These are phyloP conservation scores for Zasmidium citrigriseum DNA, from an alignment of 2,329 filamentous ascomycete genomes.

Conservation along the genomic window DNA sequence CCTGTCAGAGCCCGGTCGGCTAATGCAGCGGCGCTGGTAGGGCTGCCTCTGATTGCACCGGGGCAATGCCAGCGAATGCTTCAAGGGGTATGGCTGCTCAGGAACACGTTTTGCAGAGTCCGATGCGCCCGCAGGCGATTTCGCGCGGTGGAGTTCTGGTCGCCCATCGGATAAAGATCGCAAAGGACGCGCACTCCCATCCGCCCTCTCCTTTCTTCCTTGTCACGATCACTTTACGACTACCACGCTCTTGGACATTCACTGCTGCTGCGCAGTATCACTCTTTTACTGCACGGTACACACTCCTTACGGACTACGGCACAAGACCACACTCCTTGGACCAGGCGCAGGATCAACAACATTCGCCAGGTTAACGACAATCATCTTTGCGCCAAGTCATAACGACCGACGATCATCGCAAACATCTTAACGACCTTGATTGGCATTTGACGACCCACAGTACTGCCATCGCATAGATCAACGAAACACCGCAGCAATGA, in stretches of 20 bases:
- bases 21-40: slow-evolving; percentile 12
- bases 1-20: slow-evolving; percentile 9
- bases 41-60: slow-evolving; percentile 16
- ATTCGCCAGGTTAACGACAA: slow-evolving; percentile 4
- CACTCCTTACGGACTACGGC: slow-evolving; percentile 26
- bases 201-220: slow-evolving; percentile 13
- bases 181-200: slow-evolving; percentile 32
- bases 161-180: slow-evolving; percentile 38
- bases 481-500: slow-evolving; percentile 18
- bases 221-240: slow-evolving; percentile 28
- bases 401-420: slow-evolving; percentile 6
- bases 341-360: slow-evolving; percentile 7
- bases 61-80: slow-evolving; percentile 14
- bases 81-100: slow-evolving; percentile 19
- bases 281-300: slow-evolving; percentile 30
- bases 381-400: slow-evolving; percentile 4
- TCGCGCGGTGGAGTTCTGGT: slow-evolving; percentile 10
- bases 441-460: background rate
- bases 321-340: slow-evolving; percentile 28
- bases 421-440: background rate
- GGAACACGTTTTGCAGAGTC: slow-evolving; percentile 17
- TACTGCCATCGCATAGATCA: slow-evolving; percentile 4
- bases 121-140: slow-evolving; percentile 12
- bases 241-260: slow-evolving; percentile 32
- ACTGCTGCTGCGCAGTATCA: slow-evolving; percentile 38